Evolutionary conservation across 78 protist species (phyloP), one percentile per base, ranked within the genome.

Genomic region (Dictyostelium citrinum): DNA sequence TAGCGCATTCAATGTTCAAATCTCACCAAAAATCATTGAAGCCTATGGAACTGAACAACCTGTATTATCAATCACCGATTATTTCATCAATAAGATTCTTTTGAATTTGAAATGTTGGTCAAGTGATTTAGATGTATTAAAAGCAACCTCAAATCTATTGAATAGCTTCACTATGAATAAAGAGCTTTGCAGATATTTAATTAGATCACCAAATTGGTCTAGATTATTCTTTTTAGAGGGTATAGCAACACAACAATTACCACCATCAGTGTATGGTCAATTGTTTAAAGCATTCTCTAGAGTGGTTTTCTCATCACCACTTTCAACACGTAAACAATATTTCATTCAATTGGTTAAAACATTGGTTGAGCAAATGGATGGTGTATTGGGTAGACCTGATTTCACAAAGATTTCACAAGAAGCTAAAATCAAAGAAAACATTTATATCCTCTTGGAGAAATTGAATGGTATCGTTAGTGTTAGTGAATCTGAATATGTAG

Each of bases 41-140:
- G 79, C 93, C 0, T 88, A 35, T 46, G 31, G 39, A 29, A 22
- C 27, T 3, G 55, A 43, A 49, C 33, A 24, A 17, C 11, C 31
- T 27, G 72, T 67, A 2, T 12, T 17, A 24, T 58, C 24, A 10
- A 55, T 88, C 12, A 17, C 37, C 11, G 58, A 88, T 33, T 82
- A 33, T 27, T 43, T 88, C 12, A 6, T 78, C 12, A 14, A 74
- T 7, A 88, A 88, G 72, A 46, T 88, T 10, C 43, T 45, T 3
- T 31, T 76, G 31, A 88, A 88, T 41, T 60, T 88, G 5, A 61
- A 67, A 46, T 78, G 37, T 39, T 88, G 93, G 93, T 17, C 29
- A 1, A 72, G 85, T 68, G 93, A 88, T 22, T 1, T 49, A 2
- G 51, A 55, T 10, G 85, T 88, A 2, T 31, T 88, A 20, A 43